Conservation (phyloP, 2,329 filamentous ascomycete species). For the Aspergillus sp. region DNA sequence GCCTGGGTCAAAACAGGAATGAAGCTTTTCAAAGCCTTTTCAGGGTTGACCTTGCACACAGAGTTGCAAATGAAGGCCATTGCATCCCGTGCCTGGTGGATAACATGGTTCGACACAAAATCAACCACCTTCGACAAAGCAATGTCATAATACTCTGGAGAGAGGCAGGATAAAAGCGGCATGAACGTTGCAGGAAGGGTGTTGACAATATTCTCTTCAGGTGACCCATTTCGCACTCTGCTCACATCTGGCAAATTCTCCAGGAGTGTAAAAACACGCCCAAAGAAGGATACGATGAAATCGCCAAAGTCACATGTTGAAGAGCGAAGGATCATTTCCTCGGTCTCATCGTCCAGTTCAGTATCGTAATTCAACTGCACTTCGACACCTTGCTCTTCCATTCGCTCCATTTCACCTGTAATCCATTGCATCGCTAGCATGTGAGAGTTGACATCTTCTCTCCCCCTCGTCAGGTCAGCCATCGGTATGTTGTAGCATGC, state of each 20-base stretch:
- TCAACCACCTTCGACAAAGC: conserved; percentile 87
- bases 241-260: conserved; percentile 93
- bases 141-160: conserved; percentile 88
- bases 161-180: conserved; percentile 84
- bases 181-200: conserved; percentile 88
- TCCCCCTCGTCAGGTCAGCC: conserved; percentile 70
- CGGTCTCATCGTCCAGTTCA: conserved; percentile 79
- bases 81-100: conserved; percentile 92
- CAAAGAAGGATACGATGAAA: conserved; percentile 85
- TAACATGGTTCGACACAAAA: conserved; percentile 90
- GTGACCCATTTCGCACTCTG: conserved; percentile 81
- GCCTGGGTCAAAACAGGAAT: conserved; percentile 86
- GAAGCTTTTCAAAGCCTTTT: conserved; percentile 87
- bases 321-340: conserved; percentile 83
- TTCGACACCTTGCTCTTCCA: conserved; percentile 83
- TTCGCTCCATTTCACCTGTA: conserved; percentile 85
- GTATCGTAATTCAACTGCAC: conserved; percentile 80
- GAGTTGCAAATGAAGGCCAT: conserved; percentile 99
- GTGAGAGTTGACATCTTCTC: conserved; percentile 67
- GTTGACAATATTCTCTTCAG: conserved; percentile 96
- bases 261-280: conserved; percentile 89
- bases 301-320: conserved; percentile 93
- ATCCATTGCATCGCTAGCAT: conserved; percentile 88
- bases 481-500: conserved; percentile 96
- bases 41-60: conserved; percentile 90